Base-by-base conservation (phyloP, 164 flowering plant species). In the Kingdonia uniflora region DNA sequence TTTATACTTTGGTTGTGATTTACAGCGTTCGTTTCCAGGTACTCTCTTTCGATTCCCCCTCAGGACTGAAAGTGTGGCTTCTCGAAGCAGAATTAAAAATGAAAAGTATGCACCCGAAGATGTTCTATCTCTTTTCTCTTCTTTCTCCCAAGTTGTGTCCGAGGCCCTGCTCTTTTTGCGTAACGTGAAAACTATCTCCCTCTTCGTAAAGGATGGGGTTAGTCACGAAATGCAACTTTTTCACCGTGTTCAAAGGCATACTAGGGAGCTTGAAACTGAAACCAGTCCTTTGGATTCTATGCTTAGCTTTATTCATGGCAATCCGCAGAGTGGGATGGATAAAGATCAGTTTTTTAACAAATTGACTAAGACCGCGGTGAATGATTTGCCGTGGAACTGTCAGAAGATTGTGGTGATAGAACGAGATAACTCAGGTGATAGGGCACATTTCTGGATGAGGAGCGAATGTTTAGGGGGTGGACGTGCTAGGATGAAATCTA, bases 41-140 rank as follows among this genome's bases (percentile, higher is more conserved):
- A 92, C 98, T 19, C 88, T 92, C 56, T 92, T 92, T 57, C 95
- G 98, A 24, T 92, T 92, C 60, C 90, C 98, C 40, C 87, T 92
- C 8, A 78, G 98, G 60, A 85, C 61, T 68, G 74, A 72, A 52
- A 65, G 13, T 73, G 73, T 68, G 48, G 92, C 98, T 59, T 73
- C 76, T 2, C 70, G 84, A 65, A 92, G 98, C 80, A 85, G 77
- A 68, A 85, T 92, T 57, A 92, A 80, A 70, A 82, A 77, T 66
- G 98, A 85, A 63, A 78, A 56, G 37, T 92, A 92, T 69, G 41
- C 83, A 52, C 74, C 96, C 52, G 85, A 80, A 66, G 98, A 92
- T 72, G 95, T 92, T 51, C 56, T 77, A 7, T 79, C 95, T 41
- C 87, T 92, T 19, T 85, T 92, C 64, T 64, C 77, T 48, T 77